Conservation (phyloP, 2,329 filamentous ascomycete species). For the Botrytis sinoallii region DNA sequence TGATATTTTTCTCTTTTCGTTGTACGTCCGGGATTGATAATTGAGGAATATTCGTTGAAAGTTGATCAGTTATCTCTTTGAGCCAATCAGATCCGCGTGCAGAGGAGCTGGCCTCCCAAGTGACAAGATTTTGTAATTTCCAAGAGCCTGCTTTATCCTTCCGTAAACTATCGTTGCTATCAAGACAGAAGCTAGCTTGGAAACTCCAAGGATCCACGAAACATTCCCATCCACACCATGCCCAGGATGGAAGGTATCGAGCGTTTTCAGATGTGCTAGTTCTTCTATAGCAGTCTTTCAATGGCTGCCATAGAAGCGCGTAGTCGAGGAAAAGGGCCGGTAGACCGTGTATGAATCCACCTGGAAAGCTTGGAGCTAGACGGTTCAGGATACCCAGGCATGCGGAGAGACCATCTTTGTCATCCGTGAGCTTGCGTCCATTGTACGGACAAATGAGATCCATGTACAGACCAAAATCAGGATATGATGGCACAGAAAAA, state of each 20-base stretch:
- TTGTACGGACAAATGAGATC: background rate
- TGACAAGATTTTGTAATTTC: background rate
- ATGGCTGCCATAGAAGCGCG: background rate
- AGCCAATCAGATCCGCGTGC: background rate
- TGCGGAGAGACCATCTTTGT: background rate
- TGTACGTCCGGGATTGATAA: background rate
- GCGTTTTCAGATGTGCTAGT: background rate
- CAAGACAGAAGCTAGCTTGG: background rate
- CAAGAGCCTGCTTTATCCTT: background rate
- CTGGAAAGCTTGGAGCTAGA: background rate
- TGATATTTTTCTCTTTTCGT: background rate
- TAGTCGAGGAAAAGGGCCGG: background rate
- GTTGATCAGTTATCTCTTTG: background rate
- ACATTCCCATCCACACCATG: background rate
- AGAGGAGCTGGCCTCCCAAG: background rate
- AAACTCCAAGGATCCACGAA: background rate
- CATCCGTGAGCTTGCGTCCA: background rate
- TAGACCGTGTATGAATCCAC: background rate
- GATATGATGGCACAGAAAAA: background rate
- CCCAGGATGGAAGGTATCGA: background rate
- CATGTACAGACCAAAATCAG: background rate
- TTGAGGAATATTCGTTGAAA: background rate
- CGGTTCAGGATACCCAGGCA: background rate
- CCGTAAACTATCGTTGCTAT: background rate
- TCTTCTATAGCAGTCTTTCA: background rate